Evolutionary conservation across 1,139 yeast species (phyloP).

Genomic region (Scheffersomyces titani): DNA sequence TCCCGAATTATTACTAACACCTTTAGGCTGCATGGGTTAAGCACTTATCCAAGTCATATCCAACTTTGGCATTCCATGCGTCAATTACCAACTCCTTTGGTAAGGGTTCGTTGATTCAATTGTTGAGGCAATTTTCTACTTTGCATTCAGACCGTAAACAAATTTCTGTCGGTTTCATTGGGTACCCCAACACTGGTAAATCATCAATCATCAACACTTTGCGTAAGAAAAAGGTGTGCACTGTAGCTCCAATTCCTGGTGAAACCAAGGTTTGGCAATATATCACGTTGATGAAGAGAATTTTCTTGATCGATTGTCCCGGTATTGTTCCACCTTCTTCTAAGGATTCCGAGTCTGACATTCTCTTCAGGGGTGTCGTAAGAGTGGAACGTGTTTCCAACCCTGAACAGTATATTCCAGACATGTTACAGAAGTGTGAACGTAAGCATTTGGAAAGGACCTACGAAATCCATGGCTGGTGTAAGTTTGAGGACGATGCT

Average conservation of each 20-base stretch:
- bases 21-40: conserved; percentile 97
- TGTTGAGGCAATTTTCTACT: conserved; percentile 88
- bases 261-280: conserved; percentile 99
- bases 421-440: conserved; percentile 81
- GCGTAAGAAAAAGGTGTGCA: conserved; percentile 93
- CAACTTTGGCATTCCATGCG: conserved; percentile 97
- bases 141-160: conserved; percentile 93
- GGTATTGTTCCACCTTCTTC: conserved; percentile 97
- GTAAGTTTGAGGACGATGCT: conserved; percentile 44
- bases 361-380: conserved; percentile 93
- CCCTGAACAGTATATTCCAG: conserved; percentile 96
- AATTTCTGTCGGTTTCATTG: conserved; percentile 94
- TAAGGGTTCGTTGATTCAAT: conserved; percentile 92
- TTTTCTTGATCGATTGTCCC: conserved; percentile 95
- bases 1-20: conserved; percentile 45
- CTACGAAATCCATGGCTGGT: conserved; percentile 93
- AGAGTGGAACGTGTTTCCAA: conserved; percentile 94
- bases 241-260: conserved; percentile 98
- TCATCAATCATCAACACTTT: conserved; percentile 93
- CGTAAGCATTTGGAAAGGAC: conserved; percentile 92
- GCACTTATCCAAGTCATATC: conserved; percentile 85
- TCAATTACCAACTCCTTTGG: conserved; percentile 97
- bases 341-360: conserved; percentile 91
- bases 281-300: conserved; percentile 93
- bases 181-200: conserved; percentile 97